A percentile compares a stretch with the other conserved stretches of the same genome.
Conservation (phyloP, 2,329 filamentous ascomycete genomes). For the Venturia asperata region DNA sequence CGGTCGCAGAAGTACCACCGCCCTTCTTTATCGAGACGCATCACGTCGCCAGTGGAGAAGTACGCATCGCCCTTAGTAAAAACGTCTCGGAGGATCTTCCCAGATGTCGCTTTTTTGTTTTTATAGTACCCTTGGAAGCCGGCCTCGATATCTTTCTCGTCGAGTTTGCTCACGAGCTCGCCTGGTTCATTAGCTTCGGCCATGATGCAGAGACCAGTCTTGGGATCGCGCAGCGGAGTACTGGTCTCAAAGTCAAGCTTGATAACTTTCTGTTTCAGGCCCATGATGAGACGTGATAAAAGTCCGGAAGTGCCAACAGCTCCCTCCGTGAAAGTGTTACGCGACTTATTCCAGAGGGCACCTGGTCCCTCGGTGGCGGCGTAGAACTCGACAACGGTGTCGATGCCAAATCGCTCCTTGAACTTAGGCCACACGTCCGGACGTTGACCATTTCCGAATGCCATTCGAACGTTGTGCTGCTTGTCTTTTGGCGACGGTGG, state of each 20-base stretch:
- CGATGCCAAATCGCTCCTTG: constrained; percentile 58
- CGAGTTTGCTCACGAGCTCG: constrained; percentile 67
- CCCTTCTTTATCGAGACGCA: constrained; percentile 64
- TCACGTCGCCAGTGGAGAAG: constrained; percentile 77
- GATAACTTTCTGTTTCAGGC: constrained; percentile 51
- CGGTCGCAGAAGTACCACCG: constrained; percentile 74
- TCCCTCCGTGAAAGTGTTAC: constrained; percentile 66
- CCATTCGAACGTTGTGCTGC: constrained; percentile 63
- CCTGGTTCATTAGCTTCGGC: constrained; percentile 51
- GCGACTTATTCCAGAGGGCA: constrained; percentile 64
- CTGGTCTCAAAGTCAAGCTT: constrained; percentile 66
- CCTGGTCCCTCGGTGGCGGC: constrained; percentile 47
- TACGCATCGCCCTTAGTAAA: constrained; percentile 70
- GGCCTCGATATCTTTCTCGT: constrained; percentile 53
- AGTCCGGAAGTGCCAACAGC: constrained; percentile 68
- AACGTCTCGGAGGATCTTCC: constrained; percentile 68
- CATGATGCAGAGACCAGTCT: constrained; percentile 60
- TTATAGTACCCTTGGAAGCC: constrained; percentile 79
- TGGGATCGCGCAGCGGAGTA: constrained; percentile 57
- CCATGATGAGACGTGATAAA: constrained; percentile 51
- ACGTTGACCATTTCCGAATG: constrained; percentile 77
- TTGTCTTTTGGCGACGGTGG: constrained; percentile 60
- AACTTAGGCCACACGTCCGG: constrained; percentile 82
- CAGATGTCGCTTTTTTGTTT: constrained; percentile 60
- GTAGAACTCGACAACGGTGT: constrained; percentile 33